Conservation (phyloP, 371 early-diverging fungal species). For the Mucor irregularis region DNA sequence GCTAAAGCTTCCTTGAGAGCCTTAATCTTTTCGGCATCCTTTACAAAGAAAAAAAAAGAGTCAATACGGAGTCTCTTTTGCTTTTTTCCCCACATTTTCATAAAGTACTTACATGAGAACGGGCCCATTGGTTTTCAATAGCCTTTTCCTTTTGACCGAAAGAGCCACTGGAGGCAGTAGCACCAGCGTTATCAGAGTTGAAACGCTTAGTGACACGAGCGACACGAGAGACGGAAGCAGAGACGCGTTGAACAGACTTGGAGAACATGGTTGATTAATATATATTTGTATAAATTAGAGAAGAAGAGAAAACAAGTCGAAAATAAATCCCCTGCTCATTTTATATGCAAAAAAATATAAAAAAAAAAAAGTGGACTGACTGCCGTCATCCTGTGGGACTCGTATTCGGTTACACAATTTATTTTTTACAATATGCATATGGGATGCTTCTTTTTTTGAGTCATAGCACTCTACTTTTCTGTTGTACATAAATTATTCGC, state of each 20-base stretch:
- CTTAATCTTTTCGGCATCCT: conserved; percentile 51
- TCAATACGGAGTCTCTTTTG: background rate
- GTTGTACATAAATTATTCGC: too few species aligned
- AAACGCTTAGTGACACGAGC: conserved; percentile 15
- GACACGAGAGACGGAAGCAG: conserved; percentile 1
- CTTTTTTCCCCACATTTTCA: background rate
- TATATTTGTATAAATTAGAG: background rate
- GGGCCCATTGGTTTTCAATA: conserved; percentile 50
- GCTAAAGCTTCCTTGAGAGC: conserved; percentile 32
- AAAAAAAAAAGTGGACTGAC: background rate
- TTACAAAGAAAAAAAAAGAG: background rate
- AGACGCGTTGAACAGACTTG: conserved; percentile 15
- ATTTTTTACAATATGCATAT: too few species aligned
- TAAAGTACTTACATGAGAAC: conserved; percentile 34
- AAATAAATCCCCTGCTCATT: background rate
- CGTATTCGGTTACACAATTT: too few species aligned
- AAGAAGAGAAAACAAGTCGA: background rate
- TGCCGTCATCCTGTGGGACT: conserved; percentile 10
- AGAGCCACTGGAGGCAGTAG: conserved; percentile 35
- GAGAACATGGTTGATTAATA: conserved; percentile 7
- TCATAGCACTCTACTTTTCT: too few species aligned
- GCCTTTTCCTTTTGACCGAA: conserved; percentile 53
- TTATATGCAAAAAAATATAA: background rate
- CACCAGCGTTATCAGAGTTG: conserved; percentile 32
- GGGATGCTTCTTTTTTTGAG: too few species aligned